Evolutionary conservation across 306 rosid genomes (phyloP).

Genomic region (Pueraria montana): DNA sequence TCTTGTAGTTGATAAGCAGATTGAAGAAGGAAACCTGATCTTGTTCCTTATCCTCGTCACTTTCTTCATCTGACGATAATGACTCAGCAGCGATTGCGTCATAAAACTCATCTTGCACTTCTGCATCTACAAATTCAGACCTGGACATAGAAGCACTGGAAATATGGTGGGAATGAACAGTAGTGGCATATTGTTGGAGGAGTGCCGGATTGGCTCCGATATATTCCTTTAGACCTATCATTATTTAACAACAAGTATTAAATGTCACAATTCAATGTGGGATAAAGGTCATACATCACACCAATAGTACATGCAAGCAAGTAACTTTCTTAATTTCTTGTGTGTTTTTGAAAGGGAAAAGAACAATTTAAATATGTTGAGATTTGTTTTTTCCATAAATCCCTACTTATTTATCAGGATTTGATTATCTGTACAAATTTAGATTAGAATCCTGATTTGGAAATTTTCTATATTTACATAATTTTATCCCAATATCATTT

Average conservation of each 20-base stretch:
- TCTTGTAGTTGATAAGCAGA: conserved; percentile 25
- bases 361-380: not conserved
- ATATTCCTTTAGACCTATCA: conserved; percentile 88
- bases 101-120: conserved; percentile 84
- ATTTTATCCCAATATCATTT: not conserved
- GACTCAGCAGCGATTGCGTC: conserved; percentile 85
- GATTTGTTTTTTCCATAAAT: not conserved
- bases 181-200: conserved; percentile 54
- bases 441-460: not conserved
- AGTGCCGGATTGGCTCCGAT: conserved; percentile 83
- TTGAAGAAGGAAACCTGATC: conserved; percentile 58
- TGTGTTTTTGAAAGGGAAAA: not conserved
- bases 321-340: not conserved
- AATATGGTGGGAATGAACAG: conserved; percentile 63
- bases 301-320: not conserved
- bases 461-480: not conserved
- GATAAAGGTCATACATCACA: not conserved
- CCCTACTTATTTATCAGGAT: not conserved
- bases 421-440: not conserved
- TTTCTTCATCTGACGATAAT: conserved; percentile 58
- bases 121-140: conserved; percentile 63
- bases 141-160: conserved; percentile 58
- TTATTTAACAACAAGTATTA: conserved; percentile 36
- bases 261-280: conserved; percentile 12
- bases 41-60: conserved; percentile 33